A percentile compares a stretch with the other conserved stretches of the same genome.
phyloP scores from a whole-genome alignment of 2,329 filamentous ascomycete species.

The Colletotrichum liriopes region DNA sequence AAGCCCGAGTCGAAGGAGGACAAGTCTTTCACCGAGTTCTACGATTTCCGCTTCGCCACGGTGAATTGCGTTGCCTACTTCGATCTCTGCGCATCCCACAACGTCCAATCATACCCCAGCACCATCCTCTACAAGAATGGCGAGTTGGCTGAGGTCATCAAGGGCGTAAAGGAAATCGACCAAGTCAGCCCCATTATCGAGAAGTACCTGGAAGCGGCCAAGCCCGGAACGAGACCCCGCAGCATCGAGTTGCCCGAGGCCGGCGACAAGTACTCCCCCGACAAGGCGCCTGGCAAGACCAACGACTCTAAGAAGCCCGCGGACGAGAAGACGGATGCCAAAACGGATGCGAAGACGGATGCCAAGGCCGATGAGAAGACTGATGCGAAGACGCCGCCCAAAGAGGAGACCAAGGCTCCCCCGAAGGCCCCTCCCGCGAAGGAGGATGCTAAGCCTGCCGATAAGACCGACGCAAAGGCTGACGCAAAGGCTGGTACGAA shows the following conservation, averaged over 20 bases:
- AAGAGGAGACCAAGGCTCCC: slow-evolving; percentile 44
- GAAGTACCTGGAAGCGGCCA: slow-evolving; percentile 80
- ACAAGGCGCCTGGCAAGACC: slow-evolving; percentile 49
- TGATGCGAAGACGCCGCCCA: slow-evolving; percentile 46
- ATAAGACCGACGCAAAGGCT: slow-evolving; percentile 51
- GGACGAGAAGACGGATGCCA: slow-evolving; percentile 45
- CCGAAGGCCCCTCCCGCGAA: slow-evolving; percentile 37
- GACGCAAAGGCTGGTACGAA: slow-evolving; percentile 45
- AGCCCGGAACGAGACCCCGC: slow-evolving; percentile 84
- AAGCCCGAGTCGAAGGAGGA: slow-evolving; percentile 74
- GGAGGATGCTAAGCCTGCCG: slow-evolving; percentile 42
- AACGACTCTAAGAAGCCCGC: slow-evolving; percentile 44
- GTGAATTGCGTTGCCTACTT: slow-evolving; percentile 89
- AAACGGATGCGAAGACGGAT: slow-evolving; percentile 45
- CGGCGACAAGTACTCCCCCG: slow-evolving; percentile 69
- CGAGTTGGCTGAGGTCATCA: slow-evolving; percentile 73
- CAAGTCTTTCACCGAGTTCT: slow-evolving; percentile 81
- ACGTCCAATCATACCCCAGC: slow-evolving; percentile 81
- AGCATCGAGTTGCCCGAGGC: slow-evolving; percentile 79
- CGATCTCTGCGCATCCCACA: slow-evolving; percentile 80
- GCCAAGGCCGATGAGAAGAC: slow-evolving; percentile 49
- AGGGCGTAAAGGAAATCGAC: slow-evolving; percentile 78
- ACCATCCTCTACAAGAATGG: slow-evolving; percentile 88
- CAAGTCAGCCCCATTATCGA: slow-evolving; percentile 81
- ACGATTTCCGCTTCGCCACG: slow-evolving; percentile 89